A percentile compares a stretch with the other conserved stretches of the same genome.
Evolutionary conservation across 2,329 filamentous ascomycete genomes (phyloP).

Genomic region (Pyricularia grisea): DNA sequence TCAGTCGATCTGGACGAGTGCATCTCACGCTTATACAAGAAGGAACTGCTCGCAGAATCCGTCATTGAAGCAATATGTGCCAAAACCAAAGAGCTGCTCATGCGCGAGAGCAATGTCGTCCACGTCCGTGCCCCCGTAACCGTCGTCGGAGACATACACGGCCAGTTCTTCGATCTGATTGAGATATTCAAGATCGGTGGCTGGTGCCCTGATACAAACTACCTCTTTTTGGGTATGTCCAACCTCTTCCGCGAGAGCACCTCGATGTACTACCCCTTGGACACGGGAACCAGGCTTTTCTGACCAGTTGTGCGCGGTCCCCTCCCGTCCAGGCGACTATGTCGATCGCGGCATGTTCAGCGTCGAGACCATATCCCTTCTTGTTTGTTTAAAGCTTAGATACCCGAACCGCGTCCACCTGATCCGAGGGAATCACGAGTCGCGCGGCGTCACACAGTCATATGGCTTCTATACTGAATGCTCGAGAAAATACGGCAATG

Average conservation of each 20-base stretch:
- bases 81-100: constrained; percentile 96
- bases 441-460: constrained; percentile 92
- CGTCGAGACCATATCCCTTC: constrained; percentile 95
- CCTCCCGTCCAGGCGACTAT: constrained; percentile 64
- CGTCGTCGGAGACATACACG: constrained; percentile 96
- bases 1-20: constrained; percentile 98
- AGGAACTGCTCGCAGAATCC: constrained; percentile 88
- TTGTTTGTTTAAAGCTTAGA: constrained; percentile 93
- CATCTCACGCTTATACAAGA: constrained; percentile 92
- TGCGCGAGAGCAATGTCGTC: constrained; percentile 99
- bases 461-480: constrained; percentile 99
- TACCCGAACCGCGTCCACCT: constrained; percentile 94
- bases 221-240: constrained; percentile 77
- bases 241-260: constrained; percentile 3
- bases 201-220: constrained; percentile 96
- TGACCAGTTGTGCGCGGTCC: constrained; percentile 2
- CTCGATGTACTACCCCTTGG: background rate
- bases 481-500: constrained; percentile 94
- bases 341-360: constrained; percentile 98
- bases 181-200: constrained; percentile 99
- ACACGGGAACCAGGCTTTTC: background rate
- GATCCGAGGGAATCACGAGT: constrained; percentile 97
- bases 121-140: constrained; percentile 93
- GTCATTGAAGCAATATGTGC: constrained; percentile 99
- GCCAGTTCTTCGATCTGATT: constrained; percentile 97